Evolutionary conservation across 2,329 filamentous ascomycete genomes (phyloP).

Genomic region (Dryadomyces quercivorus): DNA sequence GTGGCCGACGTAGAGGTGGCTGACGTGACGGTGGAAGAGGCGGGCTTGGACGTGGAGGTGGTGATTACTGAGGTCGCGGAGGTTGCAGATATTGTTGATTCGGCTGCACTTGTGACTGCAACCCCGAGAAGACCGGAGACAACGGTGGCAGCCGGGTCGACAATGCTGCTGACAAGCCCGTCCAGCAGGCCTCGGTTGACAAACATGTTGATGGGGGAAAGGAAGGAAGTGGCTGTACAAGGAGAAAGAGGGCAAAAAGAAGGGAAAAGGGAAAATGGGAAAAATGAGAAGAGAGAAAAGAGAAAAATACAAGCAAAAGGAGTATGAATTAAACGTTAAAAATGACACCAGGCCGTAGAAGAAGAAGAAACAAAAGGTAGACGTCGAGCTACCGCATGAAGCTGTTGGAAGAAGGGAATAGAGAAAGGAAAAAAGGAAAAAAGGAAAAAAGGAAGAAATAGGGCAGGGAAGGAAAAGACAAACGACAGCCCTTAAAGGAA

Average conservation of each 20-base stretch:
- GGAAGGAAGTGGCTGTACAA: not conserved
- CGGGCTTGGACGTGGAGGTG: not conserved
- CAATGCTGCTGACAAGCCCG: not conserved
- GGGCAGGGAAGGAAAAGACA: not conserved
- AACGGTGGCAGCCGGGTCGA: not conserved
- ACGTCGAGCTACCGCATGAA: not conserved
- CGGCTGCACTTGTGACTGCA: not conserved
- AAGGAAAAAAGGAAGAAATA: not conserved
- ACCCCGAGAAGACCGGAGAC: not conserved
- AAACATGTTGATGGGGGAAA: not conserved
- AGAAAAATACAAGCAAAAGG: not conserved
- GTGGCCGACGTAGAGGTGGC: not conserved
- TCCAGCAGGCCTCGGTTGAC: not conserved
- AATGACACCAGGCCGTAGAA: not conserved
- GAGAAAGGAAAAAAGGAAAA: not conserved
- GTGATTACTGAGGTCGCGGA: not conserved
- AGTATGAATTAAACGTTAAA: constrained; percentile 1
- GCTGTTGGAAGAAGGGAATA: not conserved
- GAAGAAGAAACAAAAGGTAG: not conserved
- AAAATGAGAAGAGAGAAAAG: not conserved
- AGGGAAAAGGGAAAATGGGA: not conserved
- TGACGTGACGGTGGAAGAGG: not conserved
- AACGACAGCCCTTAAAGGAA: not conserved
- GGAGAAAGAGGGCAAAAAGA: not conserved
- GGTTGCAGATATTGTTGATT: not conserved